Evolutionary conservation across 306 rosid genomes (phyloP).

Genomic region (barrel medic (Medicago truncatula)): MtrunA17r5.0-ANR NC_053047.1:34578501-34579000

Average conservation of each 20-base stretch:
- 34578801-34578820: slow-evolving; percentile 13
- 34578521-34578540: too few species aligned
- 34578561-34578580: too few species aligned
- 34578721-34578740: background rate
- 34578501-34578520: too few species aligned
- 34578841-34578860: slow-evolving; percentile 27
- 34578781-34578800: slow-evolving; percentile 14
- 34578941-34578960: slow-evolving; percentile 42
- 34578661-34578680: background rate
- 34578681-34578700: background rate
- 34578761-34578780: background rate
- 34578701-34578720: background rate
- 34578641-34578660: too few species aligned
- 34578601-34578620: too few species aligned
- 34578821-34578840: background rate
- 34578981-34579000: slow-evolving; percentile 8
- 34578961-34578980: slow-evolving; percentile 42
- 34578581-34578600: too few species aligned
- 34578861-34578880: slow-evolving; percentile 51
- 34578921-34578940: slow-evolving; percentile 32
- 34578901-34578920: slow-evolving; percentile 20
- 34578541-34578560: too few species aligned
- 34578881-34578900: slow-evolving; percentile 47
- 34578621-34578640: too few species aligned
- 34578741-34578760: background rate